phyloP scores from a whole-genome alignment of 2,329 filamentous ascomycete species.

The Corynespora cassiicola region DNA sequence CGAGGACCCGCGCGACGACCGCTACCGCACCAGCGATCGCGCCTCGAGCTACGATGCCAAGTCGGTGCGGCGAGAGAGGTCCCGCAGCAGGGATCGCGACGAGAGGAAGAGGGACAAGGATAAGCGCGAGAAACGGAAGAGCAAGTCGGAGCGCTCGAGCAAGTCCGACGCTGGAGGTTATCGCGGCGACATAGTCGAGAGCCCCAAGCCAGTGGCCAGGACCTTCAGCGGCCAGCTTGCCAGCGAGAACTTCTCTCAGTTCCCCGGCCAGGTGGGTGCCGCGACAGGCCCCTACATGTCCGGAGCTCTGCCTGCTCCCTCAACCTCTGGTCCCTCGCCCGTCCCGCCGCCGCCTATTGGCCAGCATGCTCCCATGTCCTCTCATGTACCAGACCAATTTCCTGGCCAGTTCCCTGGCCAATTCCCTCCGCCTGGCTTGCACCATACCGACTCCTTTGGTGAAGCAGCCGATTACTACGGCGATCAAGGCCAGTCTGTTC shows the following conservation, averaged over 20 bases:
- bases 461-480: slow-evolving; percentile 68
- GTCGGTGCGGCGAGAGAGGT: slow-evolving; percentile 33
- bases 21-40: slow-evolving; percentile 30
- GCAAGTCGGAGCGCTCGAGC: slow-evolving; percentile 36
- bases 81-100: slow-evolving; percentile 38
- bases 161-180: slow-evolving; percentile 35
- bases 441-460: slow-evolving; percentile 51
- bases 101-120: slow-evolving; percentile 36
- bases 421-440: slow-evolving; percentile 50
- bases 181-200: slow-evolving; percentile 39
- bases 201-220: slow-evolving; percentile 25
- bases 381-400: slow-evolving; percentile 64
- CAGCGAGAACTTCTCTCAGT: slow-evolving; percentile 40
- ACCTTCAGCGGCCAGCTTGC: slow-evolving; percentile 38
- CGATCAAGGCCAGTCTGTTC: slow-evolving; percentile 67
- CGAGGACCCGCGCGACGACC: slow-evolving; percentile 35
- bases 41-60: slow-evolving; percentile 38
- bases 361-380: slow-evolving; percentile 46
- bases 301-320: slow-evolving; percentile 35
- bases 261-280: slow-evolving; percentile 41
- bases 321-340: no score
- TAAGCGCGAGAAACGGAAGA: slow-evolving; percentile 35
- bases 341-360: no score
- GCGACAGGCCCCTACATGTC: slow-evolving; percentile 46
- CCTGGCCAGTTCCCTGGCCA: slow-evolving; percentile 61